Percentiles rank a stretch among this genome's conserved stretches.
Evolutionary conservation across 2,329 filamentous ascomycete genomes (phyloP).

Genomic region (Botryosphaeria dothidea): DNA sequence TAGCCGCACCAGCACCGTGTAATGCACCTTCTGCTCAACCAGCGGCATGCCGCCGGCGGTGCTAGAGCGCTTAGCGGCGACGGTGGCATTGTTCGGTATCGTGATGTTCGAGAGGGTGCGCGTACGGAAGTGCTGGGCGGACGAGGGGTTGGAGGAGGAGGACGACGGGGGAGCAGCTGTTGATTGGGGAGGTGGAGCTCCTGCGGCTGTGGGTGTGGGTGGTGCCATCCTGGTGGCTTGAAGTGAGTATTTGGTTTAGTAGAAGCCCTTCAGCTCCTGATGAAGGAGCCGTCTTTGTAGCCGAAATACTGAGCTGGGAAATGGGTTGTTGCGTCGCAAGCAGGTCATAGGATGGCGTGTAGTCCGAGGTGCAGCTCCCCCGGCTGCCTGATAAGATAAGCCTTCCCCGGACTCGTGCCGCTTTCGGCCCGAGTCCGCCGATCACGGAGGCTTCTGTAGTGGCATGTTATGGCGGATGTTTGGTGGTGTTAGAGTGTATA

Average conservation of each 20-base stretch:
- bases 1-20: slow-evolving; percentile 82
- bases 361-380: neutral
- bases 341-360: neutral
- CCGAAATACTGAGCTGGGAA: neutral
- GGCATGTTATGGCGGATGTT: neutral
- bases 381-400: neutral
- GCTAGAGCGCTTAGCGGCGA: slow-evolving; percentile 7
- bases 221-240: neutral
- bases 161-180: neutral
- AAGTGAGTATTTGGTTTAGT: too few species aligned
- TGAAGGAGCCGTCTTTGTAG: neutral
- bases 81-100: neutral
- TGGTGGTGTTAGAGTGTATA: neutral
- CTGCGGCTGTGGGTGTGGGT: neutral
- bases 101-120: slow-evolving; percentile 11
- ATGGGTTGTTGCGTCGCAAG: neutral
- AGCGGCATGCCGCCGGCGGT: slow-evolving; percentile 1
- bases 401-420: slow-evolving; percentile 4
- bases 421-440: neutral
- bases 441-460: neutral
- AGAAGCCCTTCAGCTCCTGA: neutral
- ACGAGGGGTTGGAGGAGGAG: neutral
- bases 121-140: neutral
- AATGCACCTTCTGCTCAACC: slow-evolving; percentile 35
- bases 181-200: slow-evolving; percentile 1